Evolutionary conservation across 306 rosid genomes (phyloP).

Genomic region (Acacia melanoxylon): DNA sequence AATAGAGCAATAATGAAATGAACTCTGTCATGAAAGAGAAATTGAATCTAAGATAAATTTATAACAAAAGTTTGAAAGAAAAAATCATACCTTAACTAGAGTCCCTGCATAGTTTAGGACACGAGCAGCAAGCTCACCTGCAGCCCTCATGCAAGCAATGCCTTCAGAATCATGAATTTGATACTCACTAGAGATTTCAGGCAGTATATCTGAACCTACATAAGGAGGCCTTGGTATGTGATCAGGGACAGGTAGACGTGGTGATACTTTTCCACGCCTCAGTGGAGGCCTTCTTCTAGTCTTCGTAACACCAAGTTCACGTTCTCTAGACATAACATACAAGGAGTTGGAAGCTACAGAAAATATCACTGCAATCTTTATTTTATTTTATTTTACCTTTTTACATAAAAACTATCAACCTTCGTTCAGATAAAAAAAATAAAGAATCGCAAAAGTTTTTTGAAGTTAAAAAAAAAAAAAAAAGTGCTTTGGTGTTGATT

Average conservation of each 20-base stretch:
- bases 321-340: constrained; percentile 55
- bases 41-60: background rate
- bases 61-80: constrained; percentile 11
- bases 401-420: background rate
- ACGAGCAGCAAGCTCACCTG: constrained; percentile 90
- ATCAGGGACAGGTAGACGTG: constrained; percentile 80
- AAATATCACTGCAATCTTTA: constrained; percentile 20
- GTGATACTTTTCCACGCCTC: constrained; percentile 84
- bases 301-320: constrained; percentile 54
- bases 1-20: background rate
- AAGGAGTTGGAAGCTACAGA: constrained; percentile 14
- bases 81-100: constrained; percentile 70
- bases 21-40: constrained; percentile 19
- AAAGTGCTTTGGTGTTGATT: constrained; percentile 10
- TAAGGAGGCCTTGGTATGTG: constrained; percentile 87
- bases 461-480: background rate
- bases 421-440: constrained; percentile 1
- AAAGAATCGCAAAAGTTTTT: background rate
- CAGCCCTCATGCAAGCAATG: constrained; percentile 75
- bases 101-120: constrained; percentile 87
- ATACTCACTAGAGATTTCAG: constrained; percentile 71
- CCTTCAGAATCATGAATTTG: constrained; percentile 85
- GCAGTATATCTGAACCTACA: constrained; percentile 65
- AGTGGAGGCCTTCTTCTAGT: constrained; percentile 55
- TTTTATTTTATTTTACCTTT: background rate